Evolutionary conservation across 305 asterid genomes (phyloP).

Genomic region (Fraxinus greggii): DNA sequence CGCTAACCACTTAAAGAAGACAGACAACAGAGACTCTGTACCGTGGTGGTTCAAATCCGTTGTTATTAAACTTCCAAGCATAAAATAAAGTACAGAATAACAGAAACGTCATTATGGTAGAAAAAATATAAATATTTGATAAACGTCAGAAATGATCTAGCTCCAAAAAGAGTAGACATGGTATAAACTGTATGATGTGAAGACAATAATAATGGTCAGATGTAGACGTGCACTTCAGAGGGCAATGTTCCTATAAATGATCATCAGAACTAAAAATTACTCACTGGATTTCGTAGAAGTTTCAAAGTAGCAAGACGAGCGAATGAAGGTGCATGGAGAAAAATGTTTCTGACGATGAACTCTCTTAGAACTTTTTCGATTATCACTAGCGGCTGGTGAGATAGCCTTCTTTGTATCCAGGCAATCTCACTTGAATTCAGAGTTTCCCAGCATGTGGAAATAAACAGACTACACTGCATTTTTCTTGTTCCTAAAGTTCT

Average conservation of each 20-base stretch:
- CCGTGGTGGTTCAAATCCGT: background rate
- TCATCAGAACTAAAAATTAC: slow-evolving; percentile 11
- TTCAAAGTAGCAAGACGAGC: background rate
- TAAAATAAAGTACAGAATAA: background rate
- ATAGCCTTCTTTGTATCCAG: background rate
- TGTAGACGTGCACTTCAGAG: slow-evolving; percentile 13
- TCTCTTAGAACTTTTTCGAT: background rate
- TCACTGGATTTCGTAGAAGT: background rate
- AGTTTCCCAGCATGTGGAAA: background rate
- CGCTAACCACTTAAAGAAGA: background rate
- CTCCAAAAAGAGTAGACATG: background rate
- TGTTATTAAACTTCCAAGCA: background rate
- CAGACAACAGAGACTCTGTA: background rate
- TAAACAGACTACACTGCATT: slow-evolving; percentile 31
- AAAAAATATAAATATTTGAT: background rate
- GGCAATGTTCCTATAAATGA: slow-evolving; percentile 17
- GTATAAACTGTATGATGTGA: slow-evolving; percentile 15
- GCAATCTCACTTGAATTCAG: background rate
- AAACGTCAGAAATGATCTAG: background rate
- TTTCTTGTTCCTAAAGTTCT: slow-evolving; percentile 87
- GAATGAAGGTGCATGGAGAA: background rate
- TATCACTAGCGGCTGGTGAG: background rate
- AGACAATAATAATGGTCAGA: slow-evolving; percentile 26
- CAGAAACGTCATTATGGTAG: background rate
- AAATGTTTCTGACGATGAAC: background rate